Conservation (phyloP, 1,284 basidiomycete species). For the Melampsora occidentalis region DNA sequence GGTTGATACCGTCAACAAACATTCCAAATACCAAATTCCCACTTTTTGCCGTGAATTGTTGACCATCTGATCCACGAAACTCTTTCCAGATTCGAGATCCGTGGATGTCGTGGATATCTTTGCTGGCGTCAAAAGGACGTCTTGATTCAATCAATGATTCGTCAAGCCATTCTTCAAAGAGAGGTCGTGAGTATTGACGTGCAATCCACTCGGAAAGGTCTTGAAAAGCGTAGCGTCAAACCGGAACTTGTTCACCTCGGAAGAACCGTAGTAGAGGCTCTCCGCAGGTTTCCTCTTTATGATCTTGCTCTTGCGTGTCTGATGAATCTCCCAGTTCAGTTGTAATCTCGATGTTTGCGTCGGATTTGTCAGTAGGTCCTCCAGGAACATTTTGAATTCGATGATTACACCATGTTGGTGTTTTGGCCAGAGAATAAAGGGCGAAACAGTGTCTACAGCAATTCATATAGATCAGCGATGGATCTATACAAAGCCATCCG, state of each 20-base stretch:
- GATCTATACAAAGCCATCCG: conserved; percentile 26
- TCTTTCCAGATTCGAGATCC: conserved; percentile 30
- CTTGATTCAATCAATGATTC: not conserved
- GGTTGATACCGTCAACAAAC: conserved; percentile 30
- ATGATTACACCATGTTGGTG: conserved; percentile 15
- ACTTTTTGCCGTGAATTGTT: not conserved
- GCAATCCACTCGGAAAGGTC: conserved; percentile 31
- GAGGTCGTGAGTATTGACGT: conserved; percentile 12
- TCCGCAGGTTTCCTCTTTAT: not conserved
- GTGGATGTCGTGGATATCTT: conserved; percentile 15
- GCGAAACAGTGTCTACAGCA: conserved; percentile 30
- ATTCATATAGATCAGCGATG: not conserved
- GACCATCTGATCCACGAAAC: conserved; percentile 13
- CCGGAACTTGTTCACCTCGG: not conserved
- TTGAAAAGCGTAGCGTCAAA: conserved; percentile 20
- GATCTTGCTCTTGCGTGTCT: not conserved
- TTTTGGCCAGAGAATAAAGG: conserved; percentile 19
- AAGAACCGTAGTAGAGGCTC: not conserved
- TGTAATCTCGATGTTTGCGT: not conserved
- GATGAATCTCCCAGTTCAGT: not conserved
- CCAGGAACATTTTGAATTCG: not conserved
- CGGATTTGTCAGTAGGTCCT: not conserved
- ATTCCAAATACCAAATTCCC: conserved; percentile 23
- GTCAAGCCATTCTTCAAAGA: conserved; percentile 12
- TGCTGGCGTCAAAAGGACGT: not conserved